Evolutionary conservation across 2,329 filamentous ascomycete genomes (phyloP), one percentile per base, ranked within the genome.

Genomic region (Fusarium robinianum): DNA sequence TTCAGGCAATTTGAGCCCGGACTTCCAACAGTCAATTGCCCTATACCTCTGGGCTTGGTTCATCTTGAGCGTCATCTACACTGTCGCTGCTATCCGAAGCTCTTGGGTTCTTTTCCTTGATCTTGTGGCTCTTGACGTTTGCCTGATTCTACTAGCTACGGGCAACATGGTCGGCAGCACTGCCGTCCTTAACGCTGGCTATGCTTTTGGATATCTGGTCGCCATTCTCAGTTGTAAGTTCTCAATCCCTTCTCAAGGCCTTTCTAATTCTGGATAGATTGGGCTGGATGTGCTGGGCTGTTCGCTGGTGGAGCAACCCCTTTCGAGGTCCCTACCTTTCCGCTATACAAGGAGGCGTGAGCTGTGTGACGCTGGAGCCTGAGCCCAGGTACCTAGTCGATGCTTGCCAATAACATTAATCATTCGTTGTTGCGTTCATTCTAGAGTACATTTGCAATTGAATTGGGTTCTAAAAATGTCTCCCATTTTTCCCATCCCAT

Each of bases 21-120:
- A 47, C 19, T 50, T 50, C 6, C 47, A 50, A 17, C 47, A 50
- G 24, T 21, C 47, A 0, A 34, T 50, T 3, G 47, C 47, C 2
- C 8, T 50, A 7, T 50, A 50, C 19, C 30, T 50, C n/a, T 50
- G 47, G 47, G 47, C 43, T 2, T 50, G 47, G 47, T 43, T 50
- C 31, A 50, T 50, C 19, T n/a, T 50, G 5, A 47, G 37, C 6
- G 38, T 50, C 32, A 50, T 50, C 6, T 50, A 47, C 11, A 50
- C 43, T 3, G n/a, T 50, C 7, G 27, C 33, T 3, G 26, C 27
- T n/a, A 24, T 43, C 2, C 24, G 32, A 16, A 43, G 14, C 5
- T 18, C 32, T 4, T 37, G 32, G 40, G 18, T 37, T 37, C 40
- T 43, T 30, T 43, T 16, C n/a, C 25, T 43, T n/a, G 25, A 37